A percentile compares a stretch with the other conserved stretches of the same genome.
phyloP scores from a whole-genome alignment of 768 basidiomycete genomes.

The Boletus rubroflammeus region DNA sequence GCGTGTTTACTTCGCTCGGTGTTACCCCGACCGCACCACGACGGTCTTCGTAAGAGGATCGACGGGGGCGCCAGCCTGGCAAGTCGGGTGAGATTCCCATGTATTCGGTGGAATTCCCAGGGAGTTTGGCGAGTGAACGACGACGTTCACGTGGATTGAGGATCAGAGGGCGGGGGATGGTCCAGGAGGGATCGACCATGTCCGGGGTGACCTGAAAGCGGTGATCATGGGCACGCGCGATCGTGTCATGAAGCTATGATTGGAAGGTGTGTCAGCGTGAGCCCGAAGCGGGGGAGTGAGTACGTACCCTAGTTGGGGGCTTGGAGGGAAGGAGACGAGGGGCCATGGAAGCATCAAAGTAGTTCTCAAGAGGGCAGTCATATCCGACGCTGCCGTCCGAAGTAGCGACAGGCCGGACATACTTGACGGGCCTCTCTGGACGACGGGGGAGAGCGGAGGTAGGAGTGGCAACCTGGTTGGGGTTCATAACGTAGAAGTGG shows the following conservation, averaged over 20 bases:
- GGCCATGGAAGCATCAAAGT: slow-evolving; percentile 24
- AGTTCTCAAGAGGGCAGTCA: slow-evolving; percentile 23
- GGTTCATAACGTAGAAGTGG: slow-evolving; percentile 12
- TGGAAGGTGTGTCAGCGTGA: background rate
- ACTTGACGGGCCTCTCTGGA: slow-evolving; percentile 16
- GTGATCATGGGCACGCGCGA: slow-evolving; percentile 28
- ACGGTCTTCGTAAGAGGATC: slow-evolving; percentile 25
- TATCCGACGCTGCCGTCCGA: slow-evolving; percentile 19
- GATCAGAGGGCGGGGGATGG: slow-evolving; percentile 9
- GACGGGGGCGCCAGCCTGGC: slow-evolving; percentile 24
- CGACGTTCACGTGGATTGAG: slow-evolving; percentile 15
- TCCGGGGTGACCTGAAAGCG: slow-evolving; percentile 9
- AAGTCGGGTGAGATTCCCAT: slow-evolving; percentile 22
- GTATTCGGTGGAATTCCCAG: slow-evolving; percentile 18
- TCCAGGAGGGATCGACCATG: slow-evolving; percentile 12
- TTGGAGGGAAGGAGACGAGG: slow-evolving; percentile 11
- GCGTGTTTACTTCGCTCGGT: slow-evolving; percentile 27
- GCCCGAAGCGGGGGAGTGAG: background rate
- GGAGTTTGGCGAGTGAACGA: slow-evolving; percentile 12
- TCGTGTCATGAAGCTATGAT: slow-evolving; percentile 29
- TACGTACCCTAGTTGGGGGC: slow-evolving; percentile 17
- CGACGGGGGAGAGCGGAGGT: slow-evolving; percentile 10
- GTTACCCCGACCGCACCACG: slow-evolving; percentile 21
- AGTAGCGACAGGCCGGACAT: slow-evolving; percentile 1
- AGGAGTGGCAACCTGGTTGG: slow-evolving; percentile 1